Evolutionary conservation across 1,139 yeast genomes (phyloP), one percentile per base, ranked within the genome.

Genomic region (Kodamaea ohmeri): DNA sequence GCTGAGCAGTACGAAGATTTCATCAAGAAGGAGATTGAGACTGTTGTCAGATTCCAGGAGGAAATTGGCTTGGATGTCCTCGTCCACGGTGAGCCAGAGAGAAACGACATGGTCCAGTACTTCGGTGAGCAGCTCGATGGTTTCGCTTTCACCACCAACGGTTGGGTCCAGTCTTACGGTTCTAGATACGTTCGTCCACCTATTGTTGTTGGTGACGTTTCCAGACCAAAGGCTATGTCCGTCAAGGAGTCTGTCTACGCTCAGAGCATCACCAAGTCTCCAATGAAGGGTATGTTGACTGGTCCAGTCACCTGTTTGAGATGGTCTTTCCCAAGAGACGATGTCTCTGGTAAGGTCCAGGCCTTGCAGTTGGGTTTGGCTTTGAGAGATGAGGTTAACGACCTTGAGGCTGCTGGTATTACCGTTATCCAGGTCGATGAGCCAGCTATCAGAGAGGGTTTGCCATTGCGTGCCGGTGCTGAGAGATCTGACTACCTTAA

Each of bases 301-400:
- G 98, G 98, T 75, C 98, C 98, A 67, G 95, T 92, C 59, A 92
- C 98, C 61, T 88, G 95, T 73, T 83, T 92, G 69, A 88, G 98
- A 83, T 92, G 98, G 98, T 92, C 98, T 60, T 92, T 92, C 97
- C 98, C 98, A 76, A 88, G 98, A 83, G 94, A 90, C 66, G 98
- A 92, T 62, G 85, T 92, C 56, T 78, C 96, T 52, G 94, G 87
- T 75, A 81, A 87, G 78, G 78, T 82, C 53, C 98, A 92, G 79
- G 90, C 97, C 58, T 80, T 87, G 68, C 98, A 92, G 80, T 85
- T 92, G 67, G 95, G 96, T 65, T 78, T 92, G 62, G 97, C 97
- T 58, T 80, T 92, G 65, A 88, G 98, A 78, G 98, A 92, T 61
- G 98, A 92, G 79, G 98, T 92, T 58, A 78, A 83, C 61, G 98